A percentile compares a stretch with the other conserved stretches of the same genome.
phyloP scores from a whole-genome alignment of 768 basidiomycete species.

The Tulasnella sp. region DNA sequence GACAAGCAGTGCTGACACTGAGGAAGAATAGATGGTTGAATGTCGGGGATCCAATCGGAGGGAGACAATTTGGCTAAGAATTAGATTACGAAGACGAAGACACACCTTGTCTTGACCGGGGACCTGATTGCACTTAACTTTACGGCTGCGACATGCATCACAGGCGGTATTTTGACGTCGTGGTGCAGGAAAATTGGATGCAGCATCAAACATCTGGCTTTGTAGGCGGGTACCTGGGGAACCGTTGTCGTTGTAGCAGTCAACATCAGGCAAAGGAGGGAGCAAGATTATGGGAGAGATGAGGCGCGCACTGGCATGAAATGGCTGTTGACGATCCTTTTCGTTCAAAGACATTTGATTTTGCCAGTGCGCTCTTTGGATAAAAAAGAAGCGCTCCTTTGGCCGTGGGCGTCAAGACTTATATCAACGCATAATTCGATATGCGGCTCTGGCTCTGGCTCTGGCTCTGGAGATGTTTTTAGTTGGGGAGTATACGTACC shows the following conservation, averaged over 20 bases:
- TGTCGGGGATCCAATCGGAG: no score
- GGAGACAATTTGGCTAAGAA: no score
- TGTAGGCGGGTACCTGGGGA: constrained; percentile 13
- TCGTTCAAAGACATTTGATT: neutral
- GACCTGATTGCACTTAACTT: constrained; percentile 79
- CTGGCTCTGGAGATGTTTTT: no score
- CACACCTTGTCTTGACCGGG: constrained; percentile 73
- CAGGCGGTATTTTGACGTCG: constrained; percentile 90
- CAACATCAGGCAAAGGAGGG: constrained; percentile 13
- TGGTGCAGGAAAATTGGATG: constrained; percentile 61
- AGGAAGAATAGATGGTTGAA: no score
- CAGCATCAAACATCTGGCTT: constrained; percentile 24
- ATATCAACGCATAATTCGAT: no score
- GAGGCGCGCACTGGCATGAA: constrained; percentile 16
- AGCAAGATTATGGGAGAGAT: constrained; percentile 13
- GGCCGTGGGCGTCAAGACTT: no score
- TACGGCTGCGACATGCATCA: constrained; percentile 66
- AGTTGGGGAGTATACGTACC: no score
- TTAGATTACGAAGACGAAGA: no score
- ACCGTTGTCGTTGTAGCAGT: neutral
- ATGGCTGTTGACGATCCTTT: neutral
- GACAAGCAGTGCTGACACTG: constrained; percentile 61
- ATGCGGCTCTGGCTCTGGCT: no score
- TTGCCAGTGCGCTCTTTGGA: no score
- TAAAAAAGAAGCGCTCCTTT: no score